Conservation (phyloP, 73 alveolate species). For the Uronychia setigera region DNA sequence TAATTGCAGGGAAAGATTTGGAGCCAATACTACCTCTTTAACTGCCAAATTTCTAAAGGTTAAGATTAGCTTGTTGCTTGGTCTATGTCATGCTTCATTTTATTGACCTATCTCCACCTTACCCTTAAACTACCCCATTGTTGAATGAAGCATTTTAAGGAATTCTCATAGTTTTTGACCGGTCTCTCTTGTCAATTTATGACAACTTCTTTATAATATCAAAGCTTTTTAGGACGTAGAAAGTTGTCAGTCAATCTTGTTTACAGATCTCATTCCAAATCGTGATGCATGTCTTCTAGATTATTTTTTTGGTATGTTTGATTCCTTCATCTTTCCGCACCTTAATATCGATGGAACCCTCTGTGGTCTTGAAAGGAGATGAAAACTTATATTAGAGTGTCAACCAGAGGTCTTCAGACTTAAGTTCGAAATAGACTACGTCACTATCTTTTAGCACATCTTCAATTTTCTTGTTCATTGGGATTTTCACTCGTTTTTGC, state of each 20-base stretch:
- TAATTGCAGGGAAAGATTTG: background rate
- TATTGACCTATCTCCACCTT: background rate
- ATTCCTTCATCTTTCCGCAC: background rate
- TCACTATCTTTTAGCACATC: background rate
- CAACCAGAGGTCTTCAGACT: background rate
- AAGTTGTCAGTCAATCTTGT: background rate
- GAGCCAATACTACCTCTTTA: background rate
- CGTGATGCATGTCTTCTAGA: background rate
- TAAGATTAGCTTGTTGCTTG: background rate
- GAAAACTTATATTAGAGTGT: too few relatives aligned
- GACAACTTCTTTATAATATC: background rate
- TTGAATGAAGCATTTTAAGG: too few relatives aligned
- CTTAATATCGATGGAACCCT: background rate
- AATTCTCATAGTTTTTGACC: background rate
- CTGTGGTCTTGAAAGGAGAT: background rate
- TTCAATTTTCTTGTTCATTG: background rate
- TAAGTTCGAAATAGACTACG: background rate
- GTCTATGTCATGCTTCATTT: background rate
- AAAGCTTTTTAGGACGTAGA: background rate
- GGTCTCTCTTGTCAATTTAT: background rate
- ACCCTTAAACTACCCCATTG: too few relatives aligned
- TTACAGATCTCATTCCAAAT: background rate
- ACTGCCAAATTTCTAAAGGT: too few relatives aligned
- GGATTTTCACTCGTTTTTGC: background rate
- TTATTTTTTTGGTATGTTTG: too few relatives aligned